A percentile compares a stretch with the other conserved stretches of the same genome.
These are phyloP conservation scores for Heritiera fomes DNA, from an alignment of 345 rosid species.

Conservation along the genomic window DNA sequence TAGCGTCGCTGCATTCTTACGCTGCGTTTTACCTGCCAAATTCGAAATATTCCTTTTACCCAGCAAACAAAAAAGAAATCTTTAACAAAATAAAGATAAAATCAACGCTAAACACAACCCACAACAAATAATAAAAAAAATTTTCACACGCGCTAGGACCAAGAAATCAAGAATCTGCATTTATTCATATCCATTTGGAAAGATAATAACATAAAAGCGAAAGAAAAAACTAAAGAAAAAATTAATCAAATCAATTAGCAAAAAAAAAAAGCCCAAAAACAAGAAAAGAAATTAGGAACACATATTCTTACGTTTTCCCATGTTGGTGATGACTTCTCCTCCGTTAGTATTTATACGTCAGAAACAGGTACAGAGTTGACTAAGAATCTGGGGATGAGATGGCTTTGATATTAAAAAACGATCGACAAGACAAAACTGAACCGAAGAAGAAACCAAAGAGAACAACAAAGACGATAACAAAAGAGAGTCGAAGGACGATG, in stretches of 20 bases:
- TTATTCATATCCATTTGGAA: not conserved
- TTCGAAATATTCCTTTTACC: not conserved
- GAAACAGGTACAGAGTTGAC: slow-evolving; percentile 38
- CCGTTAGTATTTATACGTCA: slow-evolving; percentile 19
- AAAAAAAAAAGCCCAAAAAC: not conserved
- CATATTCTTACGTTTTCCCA: slow-evolving; percentile 73
- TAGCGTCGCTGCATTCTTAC: slow-evolving; percentile 52
- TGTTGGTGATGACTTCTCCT: slow-evolving; percentile 27
- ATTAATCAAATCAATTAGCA: not conserved
- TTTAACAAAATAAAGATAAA: not conserved
- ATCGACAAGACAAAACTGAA: slow-evolving; percentile 31
- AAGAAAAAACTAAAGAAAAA: not conserved
- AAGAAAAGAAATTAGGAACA: not conserved
- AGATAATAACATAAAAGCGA: not conserved
- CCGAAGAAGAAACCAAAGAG: slow-evolving; percentile 32
- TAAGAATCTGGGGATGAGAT: slow-evolving; percentile 34
- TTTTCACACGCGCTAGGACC: not conserved
- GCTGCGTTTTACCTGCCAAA: slow-evolving; percentile 51
- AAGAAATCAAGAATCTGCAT: not conserved
- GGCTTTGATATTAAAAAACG: slow-evolving; percentile 27
- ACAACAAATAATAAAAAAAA: not conserved
- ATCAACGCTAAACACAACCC: not conserved
- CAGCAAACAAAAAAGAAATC: not conserved
- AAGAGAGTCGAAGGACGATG: slow-evolving; percentile 40
- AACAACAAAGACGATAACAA: slow-evolving; percentile 11